Percentiles rank a stretch among this genome's conserved stretches.
phyloP scores from a whole-genome alignment of 192 early-diverging fungal species.

The Rhizoclosmatium sp. region DNA sequence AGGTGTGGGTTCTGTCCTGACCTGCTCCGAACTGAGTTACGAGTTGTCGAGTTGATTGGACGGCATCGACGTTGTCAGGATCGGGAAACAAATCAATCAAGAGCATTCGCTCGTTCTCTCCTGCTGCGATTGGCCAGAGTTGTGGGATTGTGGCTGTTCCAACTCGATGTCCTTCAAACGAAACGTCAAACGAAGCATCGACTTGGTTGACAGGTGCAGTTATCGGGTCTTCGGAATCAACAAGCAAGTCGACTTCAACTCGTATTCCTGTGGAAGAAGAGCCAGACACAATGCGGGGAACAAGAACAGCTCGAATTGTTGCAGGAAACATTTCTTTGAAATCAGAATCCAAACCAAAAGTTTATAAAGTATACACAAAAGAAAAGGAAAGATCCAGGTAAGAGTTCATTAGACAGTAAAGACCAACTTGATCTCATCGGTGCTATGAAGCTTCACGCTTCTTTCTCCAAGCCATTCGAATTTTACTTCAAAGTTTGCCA shows the following conservation, averaged over 20 bases:
- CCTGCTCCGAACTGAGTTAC: constrained; percentile 7
- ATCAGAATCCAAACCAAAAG: not conserved
- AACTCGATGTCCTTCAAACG: not conserved
- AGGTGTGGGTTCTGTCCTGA: not conserved
- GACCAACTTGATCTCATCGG: constrained; percentile 48
- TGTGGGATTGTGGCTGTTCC: not conserved
- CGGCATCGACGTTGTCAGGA: not conserved
- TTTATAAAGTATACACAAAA: not conserved
- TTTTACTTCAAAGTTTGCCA: constrained; percentile 31
- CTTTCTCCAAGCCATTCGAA: constrained; percentile 61
- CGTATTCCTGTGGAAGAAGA: not conserved
- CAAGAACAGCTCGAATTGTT: not conserved
- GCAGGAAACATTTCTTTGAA: not conserved
- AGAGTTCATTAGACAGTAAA: constrained; percentile 51
- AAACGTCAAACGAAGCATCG: not conserved
- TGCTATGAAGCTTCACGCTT: constrained; percentile 48
- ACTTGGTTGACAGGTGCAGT: not conserved
- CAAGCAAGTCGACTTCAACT: constrained; percentile 3
- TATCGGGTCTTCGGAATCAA: not conserved
- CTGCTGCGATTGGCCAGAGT: not conserved
- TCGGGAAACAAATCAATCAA: not conserved
- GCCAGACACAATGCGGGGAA: constrained; percentile 1
- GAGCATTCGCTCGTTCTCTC: not conserved
- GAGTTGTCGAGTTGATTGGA: not conserved
- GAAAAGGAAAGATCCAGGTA: no score